Percentiles rank a stretch among this genome's conserved stretches.
phyloP scores from a whole-genome alignment of 2,329 filamentous ascomycete genomes.

The Helotiales sp. region DNA sequence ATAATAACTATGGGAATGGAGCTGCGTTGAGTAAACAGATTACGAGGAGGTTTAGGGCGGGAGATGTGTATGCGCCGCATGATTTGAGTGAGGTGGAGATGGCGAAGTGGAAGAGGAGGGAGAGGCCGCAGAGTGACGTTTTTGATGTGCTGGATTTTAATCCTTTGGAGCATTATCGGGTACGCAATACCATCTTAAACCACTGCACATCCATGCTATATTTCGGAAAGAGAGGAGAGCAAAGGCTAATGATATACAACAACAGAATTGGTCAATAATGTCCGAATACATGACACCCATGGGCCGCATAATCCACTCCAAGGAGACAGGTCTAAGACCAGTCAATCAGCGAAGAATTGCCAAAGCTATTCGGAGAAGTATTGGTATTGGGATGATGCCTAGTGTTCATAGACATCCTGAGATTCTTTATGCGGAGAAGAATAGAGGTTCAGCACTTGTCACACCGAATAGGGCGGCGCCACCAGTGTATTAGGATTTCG shows the following conservation, averaged over 20 bases:
- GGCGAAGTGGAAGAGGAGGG: conserved; percentile 71
- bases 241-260: conserved; percentile 2
- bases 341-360: conserved; percentile 92
- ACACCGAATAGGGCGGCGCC: not conserved
- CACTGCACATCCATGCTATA: no score
- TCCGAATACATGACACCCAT: conserved; percentile 83
- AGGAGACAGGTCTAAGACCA: conserved; percentile 75
- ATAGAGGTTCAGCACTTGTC: conserved; percentile 3
- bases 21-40: conserved; percentile 62
- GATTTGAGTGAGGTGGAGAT: conserved; percentile 79
- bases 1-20: not conserved
- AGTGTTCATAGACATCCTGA: conserved; percentile 89
- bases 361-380: conserved; percentile 84
- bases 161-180: conserved; percentile 85
- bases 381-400: conserved; percentile 90
- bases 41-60: conserved; percentile 69
- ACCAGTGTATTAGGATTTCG: not conserved
- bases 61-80: conserved; percentile 89
- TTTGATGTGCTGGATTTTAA: conserved; percentile 79
- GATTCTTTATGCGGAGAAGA: conserved; percentile 49
- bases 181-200: conserved; percentile 43
- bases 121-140: conserved; percentile 62
- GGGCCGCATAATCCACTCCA: conserved; percentile 80
- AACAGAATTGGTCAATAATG: conserved; percentile 87
- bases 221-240: not conserved